These are phyloP conservation scores for Pythium vanterpoolii DNA, from an alignment of 352 stramenopile species.

Conservation along the genomic window DNA sequence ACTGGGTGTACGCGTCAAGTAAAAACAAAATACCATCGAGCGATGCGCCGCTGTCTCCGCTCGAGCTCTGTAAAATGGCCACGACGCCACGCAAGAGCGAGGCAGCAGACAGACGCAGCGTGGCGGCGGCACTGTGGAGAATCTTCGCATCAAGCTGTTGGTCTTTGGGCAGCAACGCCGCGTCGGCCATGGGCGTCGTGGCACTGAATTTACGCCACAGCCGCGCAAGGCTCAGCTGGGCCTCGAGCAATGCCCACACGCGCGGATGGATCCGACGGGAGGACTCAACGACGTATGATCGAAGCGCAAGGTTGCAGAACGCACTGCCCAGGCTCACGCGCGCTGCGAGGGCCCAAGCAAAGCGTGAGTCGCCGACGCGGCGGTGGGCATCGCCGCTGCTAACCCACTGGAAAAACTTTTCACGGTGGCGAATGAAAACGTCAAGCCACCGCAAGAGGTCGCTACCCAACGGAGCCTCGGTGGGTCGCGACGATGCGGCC, in stretches of 20 bases:
- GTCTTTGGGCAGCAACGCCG: neutral
- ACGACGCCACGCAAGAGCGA: constrained; percentile 1
- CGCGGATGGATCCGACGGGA: neutral
- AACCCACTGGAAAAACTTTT: constrained; percentile 20
- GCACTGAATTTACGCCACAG: constrained; percentile 22
- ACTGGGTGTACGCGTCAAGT: constrained; percentile 9
- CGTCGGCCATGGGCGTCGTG: neutral
- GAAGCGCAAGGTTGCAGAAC: constrained; percentile 17
- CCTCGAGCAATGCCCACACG: constrained; percentile 20
- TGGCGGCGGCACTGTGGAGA: neutral
- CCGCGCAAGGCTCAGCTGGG: constrained; percentile 13
- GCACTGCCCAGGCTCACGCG: constrained; percentile 15
- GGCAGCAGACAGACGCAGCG: neutral
- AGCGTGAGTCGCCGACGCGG: constrained; percentile 14
- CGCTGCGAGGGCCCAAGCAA: constrained; percentile 14
- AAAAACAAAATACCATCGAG: constrained; percentile 14
- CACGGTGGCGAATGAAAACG: constrained; percentile 5
- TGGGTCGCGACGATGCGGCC: neutral
- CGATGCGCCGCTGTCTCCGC: constrained; percentile 1
- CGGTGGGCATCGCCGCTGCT: constrained; percentile 9
- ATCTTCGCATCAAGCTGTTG: constrained; percentile 9
- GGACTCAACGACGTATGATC: neutral
- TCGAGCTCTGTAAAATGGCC: neutral
- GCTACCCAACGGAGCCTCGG: neutral
- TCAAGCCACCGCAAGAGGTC: constrained; percentile 9